Base-by-base conservation (phyloP, 192 early-diverging fungal species). In the Backusella circina region DNA sequence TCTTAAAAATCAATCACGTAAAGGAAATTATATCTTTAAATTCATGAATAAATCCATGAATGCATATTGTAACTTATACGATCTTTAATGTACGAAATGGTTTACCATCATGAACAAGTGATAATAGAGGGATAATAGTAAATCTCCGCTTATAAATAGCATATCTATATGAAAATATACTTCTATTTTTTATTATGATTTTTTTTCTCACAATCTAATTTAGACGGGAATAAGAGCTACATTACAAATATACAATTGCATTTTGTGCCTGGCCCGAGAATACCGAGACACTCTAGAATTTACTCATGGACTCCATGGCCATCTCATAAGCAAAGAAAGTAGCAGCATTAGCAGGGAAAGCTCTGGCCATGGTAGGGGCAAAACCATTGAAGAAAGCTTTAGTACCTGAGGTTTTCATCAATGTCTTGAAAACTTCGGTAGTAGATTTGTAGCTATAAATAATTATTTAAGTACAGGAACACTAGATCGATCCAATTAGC, bases 301-400 rank as follows among this genome's bases (percentile, higher is more conserved):
- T 37, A 35, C 57, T 41, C 79, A 81, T 81, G 9, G 74, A 68
- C 67, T 87, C 83, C 86, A 91, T 86, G 31, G 87, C 80, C 86
- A 84, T 84, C 71, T 91, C 89, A 72, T 90, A 91, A 41, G 87
- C 86, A 78, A 94, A 84, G 85, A 95, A 95, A 39, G 92, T 94
- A 7, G 93, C 94, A 18, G 94, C 94, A 73, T 95, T 95, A 36
- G 93, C 93, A 10, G 92, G 92, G 87, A 93, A 93, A 8, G 92
- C 93, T 69, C 93, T 85, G 7, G 91, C 86, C 90, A 95, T 87
- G 5, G 95, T 93, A 0, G 94, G 92, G 13, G 91, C 93, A 76
- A 96, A 86, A 31, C 95, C 95, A 70, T 89, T 91, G 86, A 94
- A 93, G 78, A 95, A 92, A 21, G 89, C 89, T 72, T 85, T 87